A percentile compares a stretch with the other conserved stretches of the same genome.
phyloP scores from a whole-genome alignment of 2,329 filamentous ascomycete species.

The Fusarium zealandicum region DNA sequence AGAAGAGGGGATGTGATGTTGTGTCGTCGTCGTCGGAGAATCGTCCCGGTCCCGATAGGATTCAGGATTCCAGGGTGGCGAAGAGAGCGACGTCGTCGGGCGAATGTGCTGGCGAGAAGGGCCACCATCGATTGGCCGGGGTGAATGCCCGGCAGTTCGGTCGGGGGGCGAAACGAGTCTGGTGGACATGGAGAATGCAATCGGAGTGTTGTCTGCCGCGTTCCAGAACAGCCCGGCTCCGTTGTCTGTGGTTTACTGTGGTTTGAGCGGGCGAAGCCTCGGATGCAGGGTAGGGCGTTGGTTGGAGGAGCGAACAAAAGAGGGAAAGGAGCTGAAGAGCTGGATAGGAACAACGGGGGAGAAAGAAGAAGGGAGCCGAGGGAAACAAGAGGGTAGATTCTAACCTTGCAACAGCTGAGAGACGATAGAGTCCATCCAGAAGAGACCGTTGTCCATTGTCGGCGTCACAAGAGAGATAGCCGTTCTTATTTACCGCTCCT shows the following conservation, averaged over 20 bases:
- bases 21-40: conserved; percentile 30
- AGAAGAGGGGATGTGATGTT: conserved; percentile 13
- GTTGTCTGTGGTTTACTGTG: conserved; percentile 26
- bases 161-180: conserved; percentile 30
- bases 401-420: conserved; percentile 40
- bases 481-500: conserved; percentile 11
- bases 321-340: conserved; percentile 30
- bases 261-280: conserved; percentile 5
- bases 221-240: conserved; percentile 30
- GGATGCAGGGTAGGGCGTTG: no score
- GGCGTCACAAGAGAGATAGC: conserved; percentile 29
- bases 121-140: conserved; percentile 28
- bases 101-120: conserved; percentile 19
- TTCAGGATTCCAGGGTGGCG: conserved; percentile 31
- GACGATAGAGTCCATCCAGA: conserved; percentile 36
- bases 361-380: not conserved
- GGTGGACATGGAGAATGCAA: conserved; percentile 37
- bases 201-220: conserved; percentile 22
- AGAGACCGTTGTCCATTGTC: conserved; percentile 37
- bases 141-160: conserved; percentile 21
- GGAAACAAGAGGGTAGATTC: conserved; percentile 12
- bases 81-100: conserved; percentile 26
- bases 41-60: conserved; percentile 6
- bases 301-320: conserved; percentile 16
- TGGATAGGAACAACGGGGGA: conserved; percentile 1